Base-by-base conservation (phyloP, 176 grass and related monocot genomes). In the Coix lacrymajobi region DNA sequence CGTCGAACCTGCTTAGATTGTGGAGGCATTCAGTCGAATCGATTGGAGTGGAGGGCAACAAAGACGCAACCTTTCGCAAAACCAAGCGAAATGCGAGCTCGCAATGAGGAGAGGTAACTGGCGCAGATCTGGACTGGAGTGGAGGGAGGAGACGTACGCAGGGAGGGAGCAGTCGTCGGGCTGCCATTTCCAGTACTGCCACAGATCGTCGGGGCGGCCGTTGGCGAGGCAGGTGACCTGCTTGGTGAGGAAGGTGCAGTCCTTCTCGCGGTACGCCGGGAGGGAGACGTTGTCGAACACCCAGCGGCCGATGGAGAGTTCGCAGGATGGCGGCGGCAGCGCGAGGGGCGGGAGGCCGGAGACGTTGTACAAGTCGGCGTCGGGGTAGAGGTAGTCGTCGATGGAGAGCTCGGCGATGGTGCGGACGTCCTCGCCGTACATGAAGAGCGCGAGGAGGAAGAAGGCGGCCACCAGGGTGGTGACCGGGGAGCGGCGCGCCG, bases 211-310 rank as follows among this genome's bases (percentile, higher is more conserved):
- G 37, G 62, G 69, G 1, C 91, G 83, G 67, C 96, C 93, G 51
- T 99, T 99, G 61, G 77, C 73, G 75, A 84, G 84, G 89, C 91
- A 99, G 13, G 96, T 92, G 58, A 99, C 87, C 78, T 99, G 96
- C 74, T 58, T 37, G 45, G 88, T 92, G 66, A 97, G 76, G 29
- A 92, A 89, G 8, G 46, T 26, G 73, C 95, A 97, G 9, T 92
- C 90, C 3, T 89, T 80, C 70, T 97, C 95, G 2, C 81, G 72
- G 86, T 97, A 97, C 3, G 90, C 58, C 3, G 95, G 95, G 60
- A 83, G 16, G 10, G 83, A 72, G 0, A 58, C 37, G 78, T 97
- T 90, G 81, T 97, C 92, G 75, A 91, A 97, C 16, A 92, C 60
- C 95, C 95, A 97, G n/a, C 40, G 49, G 58, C 95, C 95, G 17